These are phyloP conservation scores for Paxillus involutus DNA, from an alignment of 768 basidiomycete species.

Conservation along the genomic window DNA sequence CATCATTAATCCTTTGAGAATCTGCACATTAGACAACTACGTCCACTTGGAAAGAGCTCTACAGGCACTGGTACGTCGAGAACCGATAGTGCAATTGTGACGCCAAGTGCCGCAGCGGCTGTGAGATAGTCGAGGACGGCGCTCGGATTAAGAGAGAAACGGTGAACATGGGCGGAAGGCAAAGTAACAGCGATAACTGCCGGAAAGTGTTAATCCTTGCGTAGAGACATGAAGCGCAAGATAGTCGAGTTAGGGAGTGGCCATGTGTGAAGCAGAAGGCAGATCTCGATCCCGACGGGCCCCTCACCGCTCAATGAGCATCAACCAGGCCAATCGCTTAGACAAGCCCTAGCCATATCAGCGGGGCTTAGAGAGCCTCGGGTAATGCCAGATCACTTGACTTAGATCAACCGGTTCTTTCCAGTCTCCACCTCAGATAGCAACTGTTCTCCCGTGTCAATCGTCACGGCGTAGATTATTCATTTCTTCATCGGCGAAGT, in stretches of 20 bases:
- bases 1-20: too few relatives aligned
- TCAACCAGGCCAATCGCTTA: too few relatives aligned
- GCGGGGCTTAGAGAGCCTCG: neutral
- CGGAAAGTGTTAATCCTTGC: too few relatives aligned
- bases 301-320: too few relatives aligned
- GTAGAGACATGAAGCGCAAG: too few relatives aligned
- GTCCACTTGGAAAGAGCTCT: neutral
- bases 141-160: neutral
- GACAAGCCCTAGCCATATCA: neutral
- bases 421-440: neutral
- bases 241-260: too few relatives aligned
- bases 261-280: too few relatives aligned
- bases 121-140: neutral
- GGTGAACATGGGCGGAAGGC: too few relatives aligned
- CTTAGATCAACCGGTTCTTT: neutral
- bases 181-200: too few relatives aligned
- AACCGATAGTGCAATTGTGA: neutral
- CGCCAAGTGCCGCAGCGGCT: neutral
- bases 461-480: neutral
- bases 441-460: too few relatives aligned
- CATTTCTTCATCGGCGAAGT: slow-evolving; percentile 51
- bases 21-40: too few relatives aligned
- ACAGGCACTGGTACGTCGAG: neutral
- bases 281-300: too few relatives aligned
- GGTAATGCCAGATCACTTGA: neutral